Conservation (phyloP, 2,329 filamentous ascomycete genomes). For the Verticillium dahliae region DNA sequence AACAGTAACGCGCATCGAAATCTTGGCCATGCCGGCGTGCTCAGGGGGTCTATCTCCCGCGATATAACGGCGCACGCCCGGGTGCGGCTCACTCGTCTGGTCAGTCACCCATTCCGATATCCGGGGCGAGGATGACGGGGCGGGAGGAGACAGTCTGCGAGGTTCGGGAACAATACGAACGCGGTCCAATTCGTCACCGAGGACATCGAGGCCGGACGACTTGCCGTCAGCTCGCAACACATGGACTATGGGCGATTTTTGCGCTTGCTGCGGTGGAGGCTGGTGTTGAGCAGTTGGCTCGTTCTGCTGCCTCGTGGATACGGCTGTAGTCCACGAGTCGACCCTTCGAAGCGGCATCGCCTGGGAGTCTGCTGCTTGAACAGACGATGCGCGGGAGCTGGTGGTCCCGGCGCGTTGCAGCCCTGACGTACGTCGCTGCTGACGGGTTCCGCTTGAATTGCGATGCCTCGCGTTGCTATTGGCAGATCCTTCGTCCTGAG, state of each 20-base stretch:
- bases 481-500: background rate
- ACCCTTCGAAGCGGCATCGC: background rate
- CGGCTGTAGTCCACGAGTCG: background rate
- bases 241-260: background rate
- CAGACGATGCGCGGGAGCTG: background rate
- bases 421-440: background rate
- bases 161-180: background rate
- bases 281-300: background rate
- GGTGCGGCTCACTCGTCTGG: background rate
- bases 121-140: background rate
- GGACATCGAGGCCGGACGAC: background rate
- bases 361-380: background rate
- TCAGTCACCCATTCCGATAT: constrained; percentile 2
- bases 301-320: background rate
- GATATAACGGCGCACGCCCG: background rate
- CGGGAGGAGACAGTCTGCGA: background rate
- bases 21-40: background rate
- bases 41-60: constrained; percentile 3
- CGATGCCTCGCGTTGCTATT: background rate
- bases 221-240: background rate
- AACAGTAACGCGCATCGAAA: background rate
- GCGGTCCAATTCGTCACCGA: constrained; percentile 3
- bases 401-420: background rate
- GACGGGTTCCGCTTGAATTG: background rate
- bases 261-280: background rate